Percentiles rank a stretch among this genome's conserved stretches.
Evolutionary conservation across 2,329 filamentous ascomycete species (phyloP).

Genomic region (Pseudonectria buxi): DNA sequence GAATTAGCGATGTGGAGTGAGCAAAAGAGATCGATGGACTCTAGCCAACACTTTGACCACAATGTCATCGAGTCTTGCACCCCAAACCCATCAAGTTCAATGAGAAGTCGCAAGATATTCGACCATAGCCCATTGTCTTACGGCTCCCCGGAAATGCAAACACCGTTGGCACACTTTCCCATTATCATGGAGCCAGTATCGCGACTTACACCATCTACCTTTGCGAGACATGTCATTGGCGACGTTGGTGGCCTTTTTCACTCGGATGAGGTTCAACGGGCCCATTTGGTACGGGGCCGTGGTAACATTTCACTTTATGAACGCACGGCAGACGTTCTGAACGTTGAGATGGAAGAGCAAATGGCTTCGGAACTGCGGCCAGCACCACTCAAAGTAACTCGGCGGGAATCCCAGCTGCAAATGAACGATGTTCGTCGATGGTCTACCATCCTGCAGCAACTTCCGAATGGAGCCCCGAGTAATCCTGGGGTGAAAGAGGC

Average conservation of each 20-base stretch:
- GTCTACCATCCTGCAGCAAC: conserved; percentile 7
- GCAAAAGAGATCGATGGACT: background rate
- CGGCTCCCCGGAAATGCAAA: conserved; percentile 9
- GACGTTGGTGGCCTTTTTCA: conserved; percentile 17
- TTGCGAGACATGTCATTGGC: conserved; percentile 17
- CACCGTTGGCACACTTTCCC: conserved; percentile 22
- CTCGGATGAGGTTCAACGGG: conserved; percentile 11
- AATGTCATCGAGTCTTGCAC: conserved; percentile 1
- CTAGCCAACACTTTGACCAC: background rate
- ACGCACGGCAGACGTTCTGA: conserved; percentile 17
- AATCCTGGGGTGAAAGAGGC: conserved; percentile 5
- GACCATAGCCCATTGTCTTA: conserved; percentile 9
- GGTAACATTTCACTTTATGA: conserved; percentile 9
- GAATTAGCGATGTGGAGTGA: background rate
- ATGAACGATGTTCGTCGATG: conserved; percentile 6
- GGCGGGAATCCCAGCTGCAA: conserved; percentile 3
- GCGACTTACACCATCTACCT: conserved; percentile 18
- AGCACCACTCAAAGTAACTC: conserved; percentile 17
- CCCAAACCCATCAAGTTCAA: conserved; percentile 5
- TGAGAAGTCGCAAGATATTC: background rate
- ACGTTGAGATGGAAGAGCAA: conserved; percentile 7
- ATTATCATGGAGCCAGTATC: conserved; percentile 17
- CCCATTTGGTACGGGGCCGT: conserved; percentile 12
- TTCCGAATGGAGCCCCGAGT: background rate
- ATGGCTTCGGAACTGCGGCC: conserved; percentile 17